These are phyloP conservation scores for Batrachochytrium dendrobatidis DNA, from an alignment of 371 early-diverging fungal genomes.

Conservation along the genomic window DNA sequence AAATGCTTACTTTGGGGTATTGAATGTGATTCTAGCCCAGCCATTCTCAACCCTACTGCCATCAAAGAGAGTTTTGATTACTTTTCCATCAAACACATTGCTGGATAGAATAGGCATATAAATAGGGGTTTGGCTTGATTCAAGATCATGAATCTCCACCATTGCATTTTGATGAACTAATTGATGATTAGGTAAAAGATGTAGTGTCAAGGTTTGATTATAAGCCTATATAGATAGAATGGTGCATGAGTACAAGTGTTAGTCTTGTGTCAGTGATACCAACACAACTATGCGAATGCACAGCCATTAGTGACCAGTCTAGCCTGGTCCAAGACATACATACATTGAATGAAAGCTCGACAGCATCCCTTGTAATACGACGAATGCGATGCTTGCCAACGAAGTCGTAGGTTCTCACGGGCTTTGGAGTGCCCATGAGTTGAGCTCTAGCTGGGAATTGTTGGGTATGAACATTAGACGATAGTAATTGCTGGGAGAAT, in stretches of 20 bases:
- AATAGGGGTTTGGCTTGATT: background rate
- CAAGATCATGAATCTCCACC: constrained; percentile 26
- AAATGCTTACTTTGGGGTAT: constrained; percentile 9
- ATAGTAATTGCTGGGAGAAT: too few species aligned
- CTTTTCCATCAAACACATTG: constrained; percentile 16
- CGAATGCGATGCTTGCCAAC: constrained; percentile 6
- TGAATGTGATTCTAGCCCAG: constrained; percentile 21
- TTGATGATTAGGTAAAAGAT: constrained; percentile 65
- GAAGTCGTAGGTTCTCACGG: constrained; percentile 22
- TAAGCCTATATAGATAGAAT: constrained; percentile 38
- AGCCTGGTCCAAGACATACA: background rate
- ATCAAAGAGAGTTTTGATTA: constrained; percentile 5
- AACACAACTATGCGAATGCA: too few species aligned
- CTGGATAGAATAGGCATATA: constrained; percentile 1
- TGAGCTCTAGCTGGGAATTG: too few species aligned
- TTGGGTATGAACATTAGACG: too few species aligned
- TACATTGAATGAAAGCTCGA: constrained; percentile 15
- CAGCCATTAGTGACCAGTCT: too few species aligned
- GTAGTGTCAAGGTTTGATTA: constrained; percentile 61
- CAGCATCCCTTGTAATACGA: background rate
- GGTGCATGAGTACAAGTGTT: background rate
- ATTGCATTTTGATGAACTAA: constrained; percentile 63
- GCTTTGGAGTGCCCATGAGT: background rate
- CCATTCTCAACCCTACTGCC: constrained; percentile 9
- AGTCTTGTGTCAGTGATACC: too few species aligned